Percentiles rank a stretch among this genome's conserved stretches.
These are phyloP conservation scores for Penicillium sp. DNA, from an alignment of 2,329 filamentous ascomycete species.

Conservation along the genomic window DNA sequence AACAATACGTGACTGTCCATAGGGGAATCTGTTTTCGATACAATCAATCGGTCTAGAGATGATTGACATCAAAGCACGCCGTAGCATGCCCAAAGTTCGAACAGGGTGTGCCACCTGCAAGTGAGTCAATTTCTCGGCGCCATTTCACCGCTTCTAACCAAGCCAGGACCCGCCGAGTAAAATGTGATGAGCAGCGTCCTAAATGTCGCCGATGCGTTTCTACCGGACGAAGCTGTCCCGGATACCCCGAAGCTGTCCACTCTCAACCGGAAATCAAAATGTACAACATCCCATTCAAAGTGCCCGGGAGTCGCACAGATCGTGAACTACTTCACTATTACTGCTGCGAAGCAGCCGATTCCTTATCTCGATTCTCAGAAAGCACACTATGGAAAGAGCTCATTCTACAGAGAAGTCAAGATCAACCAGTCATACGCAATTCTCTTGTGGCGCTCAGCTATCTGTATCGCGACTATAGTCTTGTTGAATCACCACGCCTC, in stretches of 20 bases:
- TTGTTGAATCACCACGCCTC: neutral
- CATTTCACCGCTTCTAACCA: neutral
- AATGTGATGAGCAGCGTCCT: constrained; percentile 27
- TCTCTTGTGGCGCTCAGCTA: constrained; percentile 21
- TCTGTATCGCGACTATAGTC: constrained; percentile 18
- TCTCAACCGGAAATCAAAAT: constrained; percentile 6
- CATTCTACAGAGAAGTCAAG: constrained; percentile 21
- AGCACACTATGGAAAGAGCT: constrained; percentile 20
- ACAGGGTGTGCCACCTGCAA: constrained; percentile 22
- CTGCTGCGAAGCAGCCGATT: constrained; percentile 16
- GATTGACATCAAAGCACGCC: neutral
- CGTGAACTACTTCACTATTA: constrained; percentile 27
- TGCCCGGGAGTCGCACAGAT: constrained; percentile 25
- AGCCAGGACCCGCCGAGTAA: constrained; percentile 22
- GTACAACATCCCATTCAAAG: constrained; percentile 26
- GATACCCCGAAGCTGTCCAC: constrained; percentile 8
- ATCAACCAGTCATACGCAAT: constrained; percentile 24
- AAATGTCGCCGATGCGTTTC: neutral
- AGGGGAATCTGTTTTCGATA: neutral
- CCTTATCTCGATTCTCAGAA: constrained; percentile 20
- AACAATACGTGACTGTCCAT: no score
- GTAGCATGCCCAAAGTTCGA: constrained; percentile 18
- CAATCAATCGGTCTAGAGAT: neutral
- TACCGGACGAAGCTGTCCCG: constrained; percentile 25
- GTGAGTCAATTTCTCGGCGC: neutral